Evolutionary conservation across 345 rosid genomes (phyloP), one percentile per base, ranked within the genome.

Genomic region (Cardiospermum halicacabum): DNA sequence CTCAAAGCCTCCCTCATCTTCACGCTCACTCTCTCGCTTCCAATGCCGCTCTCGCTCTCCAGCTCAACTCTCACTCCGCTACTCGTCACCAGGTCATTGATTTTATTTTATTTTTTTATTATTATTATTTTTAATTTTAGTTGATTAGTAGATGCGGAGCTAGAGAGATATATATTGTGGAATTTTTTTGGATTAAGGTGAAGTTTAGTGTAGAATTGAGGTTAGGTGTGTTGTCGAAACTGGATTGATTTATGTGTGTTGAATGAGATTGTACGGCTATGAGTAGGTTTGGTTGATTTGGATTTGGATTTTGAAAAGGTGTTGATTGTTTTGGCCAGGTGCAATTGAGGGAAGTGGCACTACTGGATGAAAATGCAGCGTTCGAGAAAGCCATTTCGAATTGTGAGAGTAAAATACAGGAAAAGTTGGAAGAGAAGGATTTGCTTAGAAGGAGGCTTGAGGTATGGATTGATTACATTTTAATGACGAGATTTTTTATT

Each of bases 21-120:
- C 92, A 77, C 39, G 96, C 99, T 53, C 96, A 88, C 76, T 94
- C 97, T 43, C 78, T 94, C 66, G 97, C 97, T 40, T 94, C 96
- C 69, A 85, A 82, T 65, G 96, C 92, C 3, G 97, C 94, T 51
- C 85, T 93, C 58, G 89, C 96, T 53, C 89, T 85, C 68, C 98
- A 93, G 80, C 75, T 93, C 69, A 92, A 88, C 72, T 81, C 98
- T 66, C 98, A 93, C 74, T 86, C 97, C 39, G 74, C 99, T 68
- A 94, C 97, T 50, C 89, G 90, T 66, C 89, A 94, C 75, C 97
- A 90, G 83, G 96, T 88, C 40, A 34, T 11, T 65, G 28, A 30
- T 1, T 15, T 53, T 12, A 32, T 24, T 56, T 66, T 56, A 32
- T 31, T 10, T 26, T 25, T 24, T 7, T 18, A 30, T 15, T 22